phyloP scores from a whole-genome alignment of 345 rosid genomes.

The Eucalyptus fibrosa region DNA sequence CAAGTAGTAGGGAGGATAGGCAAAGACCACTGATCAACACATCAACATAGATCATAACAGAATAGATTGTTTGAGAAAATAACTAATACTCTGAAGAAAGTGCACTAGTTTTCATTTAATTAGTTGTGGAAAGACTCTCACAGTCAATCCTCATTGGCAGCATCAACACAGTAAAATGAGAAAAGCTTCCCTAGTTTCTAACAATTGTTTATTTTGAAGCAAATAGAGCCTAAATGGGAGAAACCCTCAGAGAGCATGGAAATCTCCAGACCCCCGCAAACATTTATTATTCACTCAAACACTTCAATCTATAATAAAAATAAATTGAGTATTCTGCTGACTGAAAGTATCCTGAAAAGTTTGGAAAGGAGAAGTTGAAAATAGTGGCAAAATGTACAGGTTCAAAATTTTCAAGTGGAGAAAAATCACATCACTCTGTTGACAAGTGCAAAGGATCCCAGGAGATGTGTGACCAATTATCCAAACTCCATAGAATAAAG shows the following conservation, averaged over 20 bases:
- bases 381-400: neutral
- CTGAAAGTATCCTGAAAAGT: neutral
- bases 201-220: neutral
- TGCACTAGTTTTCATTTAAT: neutral
- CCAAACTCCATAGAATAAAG: neutral
- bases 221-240: neutral
- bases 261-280: neutral
- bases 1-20: neutral
- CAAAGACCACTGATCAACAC: neutral
- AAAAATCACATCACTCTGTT: neutral
- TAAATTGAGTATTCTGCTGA: neutral
- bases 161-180: neutral
- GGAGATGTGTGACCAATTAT: neutral
- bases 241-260: neutral
- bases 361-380: neutral
- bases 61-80: neutral
- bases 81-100: neutral
- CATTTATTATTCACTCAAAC: neutral
- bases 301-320: neutral
- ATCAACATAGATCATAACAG: neutral
- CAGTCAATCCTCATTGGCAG: neutral
- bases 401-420: neutral
- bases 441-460: neutral
- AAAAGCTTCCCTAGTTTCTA: neutral
- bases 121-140: neutral